Evolutionary conservation across 768 basidiomycete species (phyloP).

Genomic region (Podaxis sp.): DNA sequence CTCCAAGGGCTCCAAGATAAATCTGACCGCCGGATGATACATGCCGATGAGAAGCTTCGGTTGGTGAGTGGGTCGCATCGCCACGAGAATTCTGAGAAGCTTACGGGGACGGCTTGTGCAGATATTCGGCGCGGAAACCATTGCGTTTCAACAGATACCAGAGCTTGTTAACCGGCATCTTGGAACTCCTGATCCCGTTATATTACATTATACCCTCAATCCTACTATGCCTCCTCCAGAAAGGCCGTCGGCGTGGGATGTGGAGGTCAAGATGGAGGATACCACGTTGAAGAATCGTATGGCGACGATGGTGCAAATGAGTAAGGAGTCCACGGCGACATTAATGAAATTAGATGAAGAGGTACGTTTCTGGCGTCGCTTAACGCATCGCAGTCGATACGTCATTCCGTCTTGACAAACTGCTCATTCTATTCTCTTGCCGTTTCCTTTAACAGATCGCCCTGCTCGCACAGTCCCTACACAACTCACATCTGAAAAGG

Average conservation of each 20-base stretch:
- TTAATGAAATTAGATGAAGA: constrained; percentile 84
- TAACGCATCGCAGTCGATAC: background rate
- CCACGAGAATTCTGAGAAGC: background rate
- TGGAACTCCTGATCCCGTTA: constrained; percentile 71
- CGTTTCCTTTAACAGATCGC: constrained; percentile 54
- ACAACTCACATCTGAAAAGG: constrained; percentile 83
- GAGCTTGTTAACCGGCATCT: constrained; percentile 84
- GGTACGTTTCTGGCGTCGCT: constrained; percentile 38
- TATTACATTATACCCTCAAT: constrained; percentile 75
- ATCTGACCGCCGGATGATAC: constrained; percentile 67
- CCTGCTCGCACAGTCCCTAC: constrained; percentile 78
- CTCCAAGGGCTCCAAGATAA: constrained; percentile 81
- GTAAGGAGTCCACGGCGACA: constrained; percentile 66
- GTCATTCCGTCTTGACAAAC: background rate
- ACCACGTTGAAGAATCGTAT: constrained; percentile 68
- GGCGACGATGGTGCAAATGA: constrained; percentile 65
- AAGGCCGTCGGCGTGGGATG: constrained; percentile 76
- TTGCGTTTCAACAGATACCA: constrained; percentile 79
- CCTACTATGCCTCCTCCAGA: constrained; percentile 64
- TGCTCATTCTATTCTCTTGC: background rate
- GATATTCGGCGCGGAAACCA: constrained; percentile 70
- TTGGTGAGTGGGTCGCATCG: constrained; percentile 39
- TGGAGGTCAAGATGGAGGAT: constrained; percentile 89
- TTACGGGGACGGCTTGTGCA: constrained; percentile 22
- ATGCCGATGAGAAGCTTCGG: constrained; percentile 65